Percentiles rank a stretch among this genome's conserved stretches.
phyloP scores from a whole-genome alignment of 2,329 filamentous ascomycete species.

The Ceratocystiopsis brevicomis region DNA sequence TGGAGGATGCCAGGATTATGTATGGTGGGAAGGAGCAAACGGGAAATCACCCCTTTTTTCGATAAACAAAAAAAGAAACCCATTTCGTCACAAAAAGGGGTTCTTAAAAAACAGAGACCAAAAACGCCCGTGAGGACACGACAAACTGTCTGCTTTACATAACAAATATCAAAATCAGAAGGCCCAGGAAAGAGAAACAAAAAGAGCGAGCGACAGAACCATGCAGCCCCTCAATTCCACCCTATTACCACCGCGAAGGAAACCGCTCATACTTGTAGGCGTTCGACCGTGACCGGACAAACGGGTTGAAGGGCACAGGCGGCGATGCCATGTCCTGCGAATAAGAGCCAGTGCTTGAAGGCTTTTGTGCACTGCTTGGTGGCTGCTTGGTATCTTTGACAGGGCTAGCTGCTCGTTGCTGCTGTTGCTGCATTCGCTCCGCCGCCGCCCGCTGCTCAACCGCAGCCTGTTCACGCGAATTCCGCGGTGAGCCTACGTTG shows the following conservation, averaged over 20 bases:
- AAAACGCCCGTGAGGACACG: no score
- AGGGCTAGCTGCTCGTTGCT: constrained; percentile 19
- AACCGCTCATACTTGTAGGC: constrained; percentile 23
- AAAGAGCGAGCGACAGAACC: no score
- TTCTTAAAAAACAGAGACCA: no score
- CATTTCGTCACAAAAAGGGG: no score
- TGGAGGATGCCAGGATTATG: no score
- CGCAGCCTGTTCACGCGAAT: constrained; percentile 42
- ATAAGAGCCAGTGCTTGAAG: neutral
- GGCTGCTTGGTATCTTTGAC: constrained; percentile 17
- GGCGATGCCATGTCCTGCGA: constrained; percentile 6
- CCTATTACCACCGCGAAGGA: constrained; percentile 14
- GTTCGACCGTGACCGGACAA: constrained; percentile 19
- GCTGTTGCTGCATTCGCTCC: constrained; percentile 12
- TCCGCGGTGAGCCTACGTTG: constrained; percentile 29
- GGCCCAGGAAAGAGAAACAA: no score
- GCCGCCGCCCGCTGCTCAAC: constrained; percentile 28
- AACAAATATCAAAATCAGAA: no score
- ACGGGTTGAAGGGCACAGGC: constrained; percentile 17
- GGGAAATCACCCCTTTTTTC: no score
- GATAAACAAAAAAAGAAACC: neutral
- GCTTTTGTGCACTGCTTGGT: neutral
- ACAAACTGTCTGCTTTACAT: no score
- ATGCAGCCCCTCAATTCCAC: no score
- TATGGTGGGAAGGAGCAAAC: no score